phyloP scores from a whole-genome alignment of 257 asterid genomes.

The Jaltomata sinuosa region DNA sequence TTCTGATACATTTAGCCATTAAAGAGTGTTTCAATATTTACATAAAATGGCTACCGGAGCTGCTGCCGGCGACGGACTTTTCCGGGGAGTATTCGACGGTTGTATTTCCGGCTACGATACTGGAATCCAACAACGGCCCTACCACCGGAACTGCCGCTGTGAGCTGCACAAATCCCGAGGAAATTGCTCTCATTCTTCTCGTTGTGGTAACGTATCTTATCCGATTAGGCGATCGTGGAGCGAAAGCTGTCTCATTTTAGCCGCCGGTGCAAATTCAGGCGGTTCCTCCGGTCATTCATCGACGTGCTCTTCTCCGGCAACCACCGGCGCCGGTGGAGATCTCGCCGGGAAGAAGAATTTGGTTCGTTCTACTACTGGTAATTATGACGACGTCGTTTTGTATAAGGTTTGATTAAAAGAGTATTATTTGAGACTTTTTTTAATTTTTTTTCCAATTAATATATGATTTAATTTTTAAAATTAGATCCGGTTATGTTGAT shows the following conservation, averaged over 20 bases:
- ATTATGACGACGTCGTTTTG: background rate
- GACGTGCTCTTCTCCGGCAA: constrained; percentile 33
- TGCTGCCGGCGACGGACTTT: constrained; percentile 48
- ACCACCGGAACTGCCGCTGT: constrained; percentile 64
- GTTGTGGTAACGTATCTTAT: constrained; percentile 25
- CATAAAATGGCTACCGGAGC: constrained; percentile 50
- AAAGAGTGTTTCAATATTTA: background rate
- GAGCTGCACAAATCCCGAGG: constrained; percentile 47
- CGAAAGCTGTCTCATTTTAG: constrained; percentile 37
- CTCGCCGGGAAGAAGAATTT: constrained; percentile 8
- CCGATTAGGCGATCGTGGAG: constrained; percentile 61
- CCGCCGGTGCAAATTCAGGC: too few species aligned
- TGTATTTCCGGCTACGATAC: constrained; percentile 45
- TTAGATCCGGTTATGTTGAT: background rate
- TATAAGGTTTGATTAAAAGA: background rate
- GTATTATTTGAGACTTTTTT: background rate
- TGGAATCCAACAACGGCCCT: constrained; percentile 55
- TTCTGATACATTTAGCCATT: too few species aligned
- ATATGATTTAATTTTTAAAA: background rate
- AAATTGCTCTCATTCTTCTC: constrained; percentile 32
- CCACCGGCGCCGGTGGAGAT: background rate
- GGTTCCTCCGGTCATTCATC: constrained; percentile 11
- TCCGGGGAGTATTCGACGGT: constrained; percentile 42
- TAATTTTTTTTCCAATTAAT: background rate
- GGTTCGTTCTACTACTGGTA: constrained; percentile 21